Base-by-base conservation (phyloP, 2,329 filamentous ascomycete species). In the Raffaelea deltoideospora region DNA sequence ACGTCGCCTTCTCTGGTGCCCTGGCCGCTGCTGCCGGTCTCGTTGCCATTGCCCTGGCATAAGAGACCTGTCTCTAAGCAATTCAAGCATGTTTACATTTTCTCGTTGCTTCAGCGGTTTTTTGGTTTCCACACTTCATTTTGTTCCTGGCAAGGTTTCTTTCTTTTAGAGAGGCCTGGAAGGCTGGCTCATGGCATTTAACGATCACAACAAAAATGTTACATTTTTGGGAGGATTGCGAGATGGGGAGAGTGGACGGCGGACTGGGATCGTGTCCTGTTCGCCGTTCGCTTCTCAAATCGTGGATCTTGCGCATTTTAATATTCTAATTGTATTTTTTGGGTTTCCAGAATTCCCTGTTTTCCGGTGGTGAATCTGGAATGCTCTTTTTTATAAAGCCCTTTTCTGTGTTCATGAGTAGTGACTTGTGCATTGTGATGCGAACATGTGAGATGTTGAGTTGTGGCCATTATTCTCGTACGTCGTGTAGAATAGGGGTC, bases 11-110 rank as follows among this genome's bases (percentile, higher is more conserved):
- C 60, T 72, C 69, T 43, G 62, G 61, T 51, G 43, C 64, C 50
- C 56, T 72, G 51, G 70, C 69, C 53, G 69, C 63, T 46, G 61
- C 58, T 34, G 69, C 64, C 56, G 69, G 67, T 59, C 52, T 68
- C 38, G 63, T 59, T 43, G 69, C 67, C 52, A 56, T 69, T 51
- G 49, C 65, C 58, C 56, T 75, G 50, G 64, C 63, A 54, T 74
- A 74, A 67, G 45, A 39, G 41, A 34, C 22, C 33, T 24, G 18
- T 24, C 17, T 30, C 39, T 39, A 31, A 33, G 37, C 32, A 32
- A 31, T n/a, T 35, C 37, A 31, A 31, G 29, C 33, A 20, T 26
- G 23, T 24, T 33, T 21, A 14, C 22, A 29, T 18, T 24, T 35
- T 29, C 21, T 34, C 34, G 32, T 37, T 21, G 36, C 31, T 53